These are phyloP conservation scores for Gaertneriomyces sp. DNA, from an alignment of 192 early-diverging fungal genomes.

Conservation along the genomic window DNA sequence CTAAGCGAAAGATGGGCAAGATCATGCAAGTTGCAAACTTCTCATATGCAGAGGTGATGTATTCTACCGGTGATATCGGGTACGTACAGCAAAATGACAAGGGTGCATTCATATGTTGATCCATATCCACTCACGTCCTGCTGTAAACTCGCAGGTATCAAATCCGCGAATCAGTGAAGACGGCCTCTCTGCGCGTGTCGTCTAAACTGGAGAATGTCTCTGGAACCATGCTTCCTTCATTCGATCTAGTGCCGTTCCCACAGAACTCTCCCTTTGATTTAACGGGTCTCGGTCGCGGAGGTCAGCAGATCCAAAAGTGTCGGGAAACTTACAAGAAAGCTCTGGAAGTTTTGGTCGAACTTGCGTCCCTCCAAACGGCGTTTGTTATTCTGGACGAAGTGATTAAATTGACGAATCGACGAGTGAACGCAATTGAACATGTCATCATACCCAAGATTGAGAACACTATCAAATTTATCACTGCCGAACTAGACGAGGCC, in stretches of 20 bases:
- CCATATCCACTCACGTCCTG: not conserved
- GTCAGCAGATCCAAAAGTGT: slow-evolving; percentile 93
- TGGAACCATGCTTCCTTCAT: slow-evolving; percentile 90
- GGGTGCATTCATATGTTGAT: not conserved
- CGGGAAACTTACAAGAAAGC: slow-evolving; percentile 93
- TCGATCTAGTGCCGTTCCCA: slow-evolving; percentile 61
- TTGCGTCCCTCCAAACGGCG: slow-evolving; percentile 98
- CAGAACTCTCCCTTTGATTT: slow-evolving; percentile 75
- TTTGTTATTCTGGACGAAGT: slow-evolving; percentile 99
- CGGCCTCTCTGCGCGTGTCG: slow-evolving; percentile 84
- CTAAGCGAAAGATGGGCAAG: slow-evolving; percentile 98
- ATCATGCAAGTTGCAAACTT: slow-evolving; percentile 98
- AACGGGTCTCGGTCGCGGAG: slow-evolving; percentile 97
- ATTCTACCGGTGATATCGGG: slow-evolving; percentile 95
- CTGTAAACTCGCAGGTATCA: slow-evolving; percentile 66
- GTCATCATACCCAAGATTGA: slow-evolving; percentile 98
- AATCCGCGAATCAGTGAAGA: slow-evolving; percentile 90
- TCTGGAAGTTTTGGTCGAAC: slow-evolving; percentile 90
- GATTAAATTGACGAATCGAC: slow-evolving; percentile 97
- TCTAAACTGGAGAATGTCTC: slow-evolving; percentile 97
- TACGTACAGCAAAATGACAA: slow-evolving; percentile 23
- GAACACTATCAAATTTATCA: slow-evolving; percentile 96
- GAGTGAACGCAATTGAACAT: slow-evolving; percentile 99
- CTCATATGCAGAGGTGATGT: slow-evolving; percentile 95
- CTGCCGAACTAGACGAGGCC: slow-evolving; percentile 95